Evolutionary conservation across 495 filamentous ascomycete genomes (phyloP).

Genomic region (Podospora pseudopauciseta): DNA sequence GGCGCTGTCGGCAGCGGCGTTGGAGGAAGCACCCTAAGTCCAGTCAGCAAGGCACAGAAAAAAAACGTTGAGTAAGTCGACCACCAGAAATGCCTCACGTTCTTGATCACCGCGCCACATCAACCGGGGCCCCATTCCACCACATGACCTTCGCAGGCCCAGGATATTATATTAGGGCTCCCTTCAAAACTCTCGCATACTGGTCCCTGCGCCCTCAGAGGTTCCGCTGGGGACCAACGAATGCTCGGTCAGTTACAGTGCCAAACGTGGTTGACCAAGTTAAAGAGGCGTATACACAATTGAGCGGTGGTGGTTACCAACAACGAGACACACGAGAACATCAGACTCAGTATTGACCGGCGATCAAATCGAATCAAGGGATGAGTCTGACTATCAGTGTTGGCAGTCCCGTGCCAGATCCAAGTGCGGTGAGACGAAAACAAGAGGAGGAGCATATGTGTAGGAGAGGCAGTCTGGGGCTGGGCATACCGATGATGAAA

Average conservation of each 20-base stretch:
- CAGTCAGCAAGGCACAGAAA: neutral
- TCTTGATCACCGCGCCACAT: neutral
- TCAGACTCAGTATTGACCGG: neutral
- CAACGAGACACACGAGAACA: neutral
- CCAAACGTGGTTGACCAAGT: neutral
- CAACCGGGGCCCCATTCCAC: neutral
- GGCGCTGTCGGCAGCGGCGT: neutral
- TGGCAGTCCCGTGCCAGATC: neutral
- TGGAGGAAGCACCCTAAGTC: neutral
- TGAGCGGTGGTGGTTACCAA: neutral
- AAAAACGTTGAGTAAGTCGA: neutral
- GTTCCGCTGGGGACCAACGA: too few relatives aligned
- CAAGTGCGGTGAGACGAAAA: neutral
- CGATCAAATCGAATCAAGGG: neutral
- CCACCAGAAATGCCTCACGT: neutral
- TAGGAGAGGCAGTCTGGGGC: neutral
- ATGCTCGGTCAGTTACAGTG: neutral
- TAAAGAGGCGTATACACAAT: neutral
- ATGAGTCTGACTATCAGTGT: neutral
- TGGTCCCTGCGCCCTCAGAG: too few relatives aligned
- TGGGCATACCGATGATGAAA: neutral
- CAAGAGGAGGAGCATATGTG: neutral
- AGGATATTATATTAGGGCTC: too few relatives aligned
- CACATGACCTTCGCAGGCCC: too few relatives aligned
- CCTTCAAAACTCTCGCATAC: too few relatives aligned